Evolutionary conservation across 2,329 filamentous ascomycete genomes (phyloP).

Genomic region (Leptographium procerum): DNA sequence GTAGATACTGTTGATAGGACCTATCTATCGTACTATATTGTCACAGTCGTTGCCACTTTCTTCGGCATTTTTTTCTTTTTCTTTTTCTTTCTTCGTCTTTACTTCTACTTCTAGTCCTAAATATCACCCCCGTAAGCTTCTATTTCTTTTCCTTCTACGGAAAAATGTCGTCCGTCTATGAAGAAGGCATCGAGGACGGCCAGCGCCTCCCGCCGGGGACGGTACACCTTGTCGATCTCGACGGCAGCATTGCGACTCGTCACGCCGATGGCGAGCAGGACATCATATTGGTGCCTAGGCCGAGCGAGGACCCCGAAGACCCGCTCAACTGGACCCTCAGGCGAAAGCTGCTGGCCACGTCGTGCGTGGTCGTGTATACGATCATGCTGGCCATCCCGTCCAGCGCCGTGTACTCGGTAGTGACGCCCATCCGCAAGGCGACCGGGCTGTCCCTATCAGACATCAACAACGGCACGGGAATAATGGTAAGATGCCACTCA

Average conservation of each 20-base stretch:
- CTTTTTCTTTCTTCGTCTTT: background rate
- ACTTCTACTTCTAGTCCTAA: too few species aligned
- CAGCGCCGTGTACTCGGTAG: constrained; percentile 18
- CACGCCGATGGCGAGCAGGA: constrained; percentile 23
- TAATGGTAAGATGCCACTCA: background rate
- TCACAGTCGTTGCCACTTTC: too few species aligned
- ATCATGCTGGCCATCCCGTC: constrained; percentile 32
- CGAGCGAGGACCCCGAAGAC: constrained; percentile 24
- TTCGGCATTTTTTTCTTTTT: too few species aligned
- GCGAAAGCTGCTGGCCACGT: constrained; percentile 21
- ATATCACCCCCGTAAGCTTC: too few species aligned
- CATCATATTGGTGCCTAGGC: constrained; percentile 28
- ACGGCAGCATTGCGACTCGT: constrained; percentile 15
- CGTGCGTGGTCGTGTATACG: constrained; percentile 21
- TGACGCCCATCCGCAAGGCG: background rate
- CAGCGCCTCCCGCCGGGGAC: constrained; percentile 23
- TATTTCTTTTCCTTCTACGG: background rate
- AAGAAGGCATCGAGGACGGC: constrained; percentile 3
- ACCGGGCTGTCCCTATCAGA: constrained; percentile 1
- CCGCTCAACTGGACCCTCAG: constrained; percentile 25
- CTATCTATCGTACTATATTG: too few species aligned
- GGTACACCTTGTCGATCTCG: constrained; percentile 28
- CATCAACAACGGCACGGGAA: constrained; percentile 3
- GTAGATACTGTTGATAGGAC: too few species aligned
- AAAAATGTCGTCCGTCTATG: background rate